Evolutionary conservation across 2,329 filamentous ascomycete genomes (phyloP), one percentile per base, ranked within the genome.

Genomic region (Cryphonectria carpinicola): DNA sequence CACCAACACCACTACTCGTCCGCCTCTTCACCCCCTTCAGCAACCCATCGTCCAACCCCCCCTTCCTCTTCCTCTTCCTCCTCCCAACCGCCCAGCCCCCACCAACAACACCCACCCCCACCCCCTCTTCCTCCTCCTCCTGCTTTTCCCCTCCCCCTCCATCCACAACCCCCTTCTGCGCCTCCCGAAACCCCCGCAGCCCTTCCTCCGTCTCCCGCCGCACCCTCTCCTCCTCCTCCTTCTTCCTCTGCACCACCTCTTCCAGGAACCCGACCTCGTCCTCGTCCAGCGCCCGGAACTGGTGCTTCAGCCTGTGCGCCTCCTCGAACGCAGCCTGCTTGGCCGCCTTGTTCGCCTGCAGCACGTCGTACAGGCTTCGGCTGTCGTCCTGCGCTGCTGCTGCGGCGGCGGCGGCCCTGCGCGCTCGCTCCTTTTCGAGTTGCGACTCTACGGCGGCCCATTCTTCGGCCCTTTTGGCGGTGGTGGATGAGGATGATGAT

Each of bases 251-350:
- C 65, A 82, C 76, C 54, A 92, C 84, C 62, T 86, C 87, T 63
- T 91, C 89, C 66, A 96, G 81, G 74, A 94, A 95, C 28, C 92
- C 92, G 66, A 92, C 85, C 82, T 95, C 93, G 78, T 94, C 92
- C 71, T 94, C 92, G 77, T 95, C 91, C 41, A 96, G 85, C 3
- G 91, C 85, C 54, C 90, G 88, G 78, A 94, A 95, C 82, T 95
- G 93, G 76, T 95, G 93, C 77, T 89, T 88, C 67, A 95, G 83
- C 74, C 87, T 87, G 73, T 86, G 87, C 6, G 90, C 85, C 80
- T 95, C 93, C 79, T 94, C 93, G 79, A 94, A 94, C 11, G 90
- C 92, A 28, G 93, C 92, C 81, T 95, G 92, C 80, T 95, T 95
- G 70, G 92, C 92, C 74, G 90, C 92, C 88, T 95, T 95, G 80